Conservation (phyloP, 2,329 filamentous ascomycete genomes). For the Aspergillus sp. region DNA sequence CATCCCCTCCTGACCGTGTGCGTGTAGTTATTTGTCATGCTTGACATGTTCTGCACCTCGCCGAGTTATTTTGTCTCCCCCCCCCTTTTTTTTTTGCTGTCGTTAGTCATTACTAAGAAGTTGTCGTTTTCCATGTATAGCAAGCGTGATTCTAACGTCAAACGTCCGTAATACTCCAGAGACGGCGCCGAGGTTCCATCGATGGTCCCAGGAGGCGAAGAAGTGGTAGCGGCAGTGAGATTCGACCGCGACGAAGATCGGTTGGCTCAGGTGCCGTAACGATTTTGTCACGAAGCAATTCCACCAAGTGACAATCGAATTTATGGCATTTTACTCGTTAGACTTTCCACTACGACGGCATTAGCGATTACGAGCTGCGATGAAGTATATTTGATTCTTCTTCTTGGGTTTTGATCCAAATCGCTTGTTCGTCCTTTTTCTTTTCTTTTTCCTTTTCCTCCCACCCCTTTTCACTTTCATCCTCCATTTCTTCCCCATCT, state of each 20-base stretch:
- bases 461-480: slow-evolving; percentile 22
- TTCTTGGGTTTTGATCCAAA: slow-evolving; percentile 20
- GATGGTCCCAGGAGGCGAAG: slow-evolving; percentile 41
- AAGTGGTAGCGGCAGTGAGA: slow-evolving; percentile 42
- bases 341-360: slow-evolving; percentile 31
- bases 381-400: slow-evolving; percentile 31
- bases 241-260: slow-evolving; percentile 42
- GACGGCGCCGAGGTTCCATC: slow-evolving; percentile 44
- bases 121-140: slow-evolving; percentile 35
- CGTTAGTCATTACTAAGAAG: slow-evolving; percentile 43
- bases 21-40: slow-evolving; percentile 19
- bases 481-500: slow-evolving; percentile 14
- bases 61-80: not conserved
- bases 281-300: slow-evolving; percentile 44
- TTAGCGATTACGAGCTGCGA: slow-evolving; percentile 39
- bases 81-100: slow-evolving; percentile 21
- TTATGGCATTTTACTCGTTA: slow-evolving; percentile 19
- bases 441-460: slow-evolving; percentile 13
- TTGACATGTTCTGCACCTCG: slow-evolving; percentile 20
- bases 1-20: slow-evolving; percentile 25
- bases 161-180: slow-evolving; percentile 47
- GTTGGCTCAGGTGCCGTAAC: slow-evolving; percentile 37
- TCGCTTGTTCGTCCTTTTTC: slow-evolving; percentile 16
- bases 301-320: slow-evolving; percentile 35
- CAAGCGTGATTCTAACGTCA: slow-evolving; percentile 49